Conservation (phyloP, 208 protist species). For the Tetramitus jugosus region DNA sequence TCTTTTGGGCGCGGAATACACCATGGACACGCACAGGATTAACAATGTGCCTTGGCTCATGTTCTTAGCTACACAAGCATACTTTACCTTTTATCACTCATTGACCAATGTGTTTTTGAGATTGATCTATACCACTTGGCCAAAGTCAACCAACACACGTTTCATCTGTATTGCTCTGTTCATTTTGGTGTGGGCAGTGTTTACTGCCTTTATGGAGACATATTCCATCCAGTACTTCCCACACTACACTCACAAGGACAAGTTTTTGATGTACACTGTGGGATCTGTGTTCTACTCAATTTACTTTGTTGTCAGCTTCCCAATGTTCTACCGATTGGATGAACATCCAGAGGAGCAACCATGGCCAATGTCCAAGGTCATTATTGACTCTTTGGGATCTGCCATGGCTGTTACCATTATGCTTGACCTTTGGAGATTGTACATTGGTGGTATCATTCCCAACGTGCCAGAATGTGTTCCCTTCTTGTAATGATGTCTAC, state of each 20-base stretch:
- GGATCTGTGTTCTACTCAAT: slow-evolving; percentile 47
- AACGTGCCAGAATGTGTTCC: neutral
- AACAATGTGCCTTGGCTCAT: slow-evolving; percentile 47
- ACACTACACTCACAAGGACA: slow-evolving; percentile 44
- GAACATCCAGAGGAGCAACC: slow-evolving; percentile 40
- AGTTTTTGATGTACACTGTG: slow-evolving; percentile 43
- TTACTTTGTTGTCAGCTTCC: slow-evolving; percentile 55
- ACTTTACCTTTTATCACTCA: slow-evolving; percentile 47
- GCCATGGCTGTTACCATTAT: slow-evolving; percentile 47
- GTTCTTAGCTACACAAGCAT: slow-evolving; percentile 47
- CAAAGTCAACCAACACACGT: slow-evolving; percentile 11
- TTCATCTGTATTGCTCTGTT: slow-evolving; percentile 34
- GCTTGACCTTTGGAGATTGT: slow-evolving; percentile 48
- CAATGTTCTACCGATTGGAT: slow-evolving; percentile 47
- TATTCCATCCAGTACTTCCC: slow-evolving; percentile 45
- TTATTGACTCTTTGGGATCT: slow-evolving; percentile 36
- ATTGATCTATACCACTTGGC: slow-evolving; percentile 16
- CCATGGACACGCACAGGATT: slow-evolving; percentile 37
- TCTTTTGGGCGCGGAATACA: slow-evolving; percentile 41
- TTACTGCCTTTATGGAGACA: slow-evolving; percentile 56
- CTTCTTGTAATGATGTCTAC: neutral
- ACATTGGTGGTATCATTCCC: slow-evolving; percentile 35
- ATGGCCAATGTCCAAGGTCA: slow-evolving; percentile 29
- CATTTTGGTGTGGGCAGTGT: slow-evolving; percentile 35
- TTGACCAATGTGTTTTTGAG: slow-evolving; percentile 44